phyloP scores from a whole-genome alignment of 2,329 filamentous ascomycete genomes.

The Pseudogymnoascus sp. region DNA sequence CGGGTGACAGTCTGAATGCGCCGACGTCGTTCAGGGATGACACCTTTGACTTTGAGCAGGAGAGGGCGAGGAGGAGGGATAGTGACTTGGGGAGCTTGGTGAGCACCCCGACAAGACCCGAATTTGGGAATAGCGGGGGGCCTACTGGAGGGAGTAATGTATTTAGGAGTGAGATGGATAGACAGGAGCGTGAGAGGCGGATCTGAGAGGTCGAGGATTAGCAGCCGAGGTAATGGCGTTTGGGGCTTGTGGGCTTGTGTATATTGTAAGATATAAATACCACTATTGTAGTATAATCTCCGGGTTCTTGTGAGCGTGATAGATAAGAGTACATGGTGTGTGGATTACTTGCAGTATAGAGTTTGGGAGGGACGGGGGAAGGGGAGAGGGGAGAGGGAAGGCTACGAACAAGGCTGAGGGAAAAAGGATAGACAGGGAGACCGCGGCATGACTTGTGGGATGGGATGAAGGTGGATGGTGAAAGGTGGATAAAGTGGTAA shows the following conservation, averaged over 20 bases:
- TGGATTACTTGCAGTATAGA: background rate
- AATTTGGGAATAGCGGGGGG: background rate
- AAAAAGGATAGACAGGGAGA: background rate
- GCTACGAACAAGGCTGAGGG: background rate
- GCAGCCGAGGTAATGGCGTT: background rate
- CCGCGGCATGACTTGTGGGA: background rate
- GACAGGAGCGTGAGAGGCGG: background rate
- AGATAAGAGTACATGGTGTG: too few species aligned
- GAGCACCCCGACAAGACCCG: slow-evolving; percentile 16
- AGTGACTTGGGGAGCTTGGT: slow-evolving; percentile 23
- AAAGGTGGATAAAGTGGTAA: background rate
- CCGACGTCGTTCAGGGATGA: slow-evolving; percentile 13
- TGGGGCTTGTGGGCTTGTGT: background rate
- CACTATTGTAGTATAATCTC: background rate
- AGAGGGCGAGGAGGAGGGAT: slow-evolving; percentile 14
- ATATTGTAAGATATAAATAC: background rate
- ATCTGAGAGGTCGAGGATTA: background rate
- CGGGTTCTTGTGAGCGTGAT: background rate
- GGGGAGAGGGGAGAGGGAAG: background rate
- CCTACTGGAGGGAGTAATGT: background rate
- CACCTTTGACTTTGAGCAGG: background rate
- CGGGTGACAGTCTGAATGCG: slow-evolving; percentile 20
- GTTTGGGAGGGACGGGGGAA: background rate
- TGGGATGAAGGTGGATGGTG: background rate
- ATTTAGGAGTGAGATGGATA: slow-evolving; percentile 2